Evolutionary conservation across 768 basidiomycete species (phyloP).

Genomic region (Macrocybe gigantea): DNA sequence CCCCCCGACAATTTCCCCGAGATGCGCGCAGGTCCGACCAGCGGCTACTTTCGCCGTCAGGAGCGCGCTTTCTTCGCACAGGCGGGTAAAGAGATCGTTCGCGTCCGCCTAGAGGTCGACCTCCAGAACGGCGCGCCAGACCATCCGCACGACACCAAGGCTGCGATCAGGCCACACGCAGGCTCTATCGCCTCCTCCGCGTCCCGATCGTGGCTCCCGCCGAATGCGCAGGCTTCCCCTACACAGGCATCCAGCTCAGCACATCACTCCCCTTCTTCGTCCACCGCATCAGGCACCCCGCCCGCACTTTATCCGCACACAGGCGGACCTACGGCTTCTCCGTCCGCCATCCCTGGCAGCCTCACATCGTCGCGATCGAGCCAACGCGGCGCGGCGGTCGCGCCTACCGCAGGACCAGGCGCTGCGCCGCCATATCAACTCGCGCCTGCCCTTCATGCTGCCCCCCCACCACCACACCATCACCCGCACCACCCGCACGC

Average conservation of each 20-base stretch:
- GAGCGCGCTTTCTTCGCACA: slow-evolving; percentile 80
- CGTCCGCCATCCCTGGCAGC: slow-evolving; percentile 25
- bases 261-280: slow-evolving; percentile 28
- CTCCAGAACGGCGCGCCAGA: slow-evolving; percentile 30
- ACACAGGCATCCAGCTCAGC: slow-evolving; percentile 14
- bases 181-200: background rate
- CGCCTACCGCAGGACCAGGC: background rate
- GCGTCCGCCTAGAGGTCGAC: slow-evolving; percentile 69
- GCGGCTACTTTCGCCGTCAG: slow-evolving; percentile 67
- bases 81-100: slow-evolving; percentile 72
- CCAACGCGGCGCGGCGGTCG: slow-evolving; percentile 6
- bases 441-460: background rate
- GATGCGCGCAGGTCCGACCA: slow-evolving; percentile 59
- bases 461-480: slow-evolving; percentile 6
- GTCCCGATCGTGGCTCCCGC: slow-evolving; percentile 2
- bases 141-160: slow-evolving; percentile 9
- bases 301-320: slow-evolving; percentile 24
- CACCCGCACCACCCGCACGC: background rate
- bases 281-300: slow-evolving; percentile 18
- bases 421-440: slow-evolving; percentile 7
- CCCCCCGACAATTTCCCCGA: slow-evolving; percentile 54
- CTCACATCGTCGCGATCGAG: slow-evolving; percentile 27
- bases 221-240: background rate
- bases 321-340: slow-evolving; percentile 25
- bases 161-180: no score